Evolutionary conservation across 768 basidiomycete genomes (phyloP), one percentile per base, ranked within the genome.

Genomic region (Erythrobasidium yunnanense): DNA sequence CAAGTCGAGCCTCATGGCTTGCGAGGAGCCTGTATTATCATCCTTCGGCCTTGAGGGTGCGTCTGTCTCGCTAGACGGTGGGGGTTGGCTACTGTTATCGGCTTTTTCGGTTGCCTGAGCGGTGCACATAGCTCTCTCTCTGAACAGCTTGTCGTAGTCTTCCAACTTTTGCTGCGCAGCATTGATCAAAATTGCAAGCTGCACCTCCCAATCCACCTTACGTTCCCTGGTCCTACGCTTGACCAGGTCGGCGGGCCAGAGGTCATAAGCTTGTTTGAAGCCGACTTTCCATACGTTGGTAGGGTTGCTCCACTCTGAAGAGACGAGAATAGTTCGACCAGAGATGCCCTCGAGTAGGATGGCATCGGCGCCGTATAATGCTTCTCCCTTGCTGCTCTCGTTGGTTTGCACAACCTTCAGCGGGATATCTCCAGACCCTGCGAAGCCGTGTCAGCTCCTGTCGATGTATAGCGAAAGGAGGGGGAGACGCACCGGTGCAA

Each of bases 241-340:
- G 20, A 68, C 60, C 7, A 68, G 51, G 47, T 65, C 62, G 11
- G 25, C 33, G 13, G 67, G 67, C 32, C 47, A 68, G 22, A 68
- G 60, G 13, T 68, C 67, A 42, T 52, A 68, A 13, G 67, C 67
- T 15, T n/a, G 57, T 53, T 68, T 68, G 33, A 47, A 54, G 4
- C 62, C 67, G 22, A 54, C 52, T 33, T 65, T 68, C 67, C 67
- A 68, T 25, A 38, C 34, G 5, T 42, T 42, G 2, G 67, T 25
- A 2, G 67, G 67, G 42, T 68, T 68, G 8, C 18, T 42, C 67
- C 67, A 68, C 5, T 52, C 42, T 17, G 15, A n/a, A 20, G 33
- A 46, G 2, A 45, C 60, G 23, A 54, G 8, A 4, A 68, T n/a
- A 22, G 30, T 65, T 15, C 67, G 46, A 2, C 66, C 67, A 22